Evolutionary conservation across 768 basidiomycete species (phyloP), one percentile per base, ranked within the genome.

Genomic region (Lactarius hatsudake): DNA sequence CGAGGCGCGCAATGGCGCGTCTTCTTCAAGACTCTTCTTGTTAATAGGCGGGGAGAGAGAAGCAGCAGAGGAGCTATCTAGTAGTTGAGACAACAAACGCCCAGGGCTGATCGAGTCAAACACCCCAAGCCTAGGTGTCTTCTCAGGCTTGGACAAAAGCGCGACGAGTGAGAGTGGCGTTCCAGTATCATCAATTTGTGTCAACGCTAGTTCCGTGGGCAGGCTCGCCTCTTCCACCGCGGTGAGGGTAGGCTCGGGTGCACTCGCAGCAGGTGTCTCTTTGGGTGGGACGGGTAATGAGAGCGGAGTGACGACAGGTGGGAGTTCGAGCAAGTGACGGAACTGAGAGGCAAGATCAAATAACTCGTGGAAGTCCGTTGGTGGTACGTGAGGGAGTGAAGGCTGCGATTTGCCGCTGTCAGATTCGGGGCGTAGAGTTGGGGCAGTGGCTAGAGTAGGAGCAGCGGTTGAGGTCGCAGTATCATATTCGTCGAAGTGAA

Each of bases 1-100:
- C 6, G 78, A 78, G 4, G 90, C 89, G 43, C 80, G 80, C 66
- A 89, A 73, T 23, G 76, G 72, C 3, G 64, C 56, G 13, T 72
- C 65, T 34, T 59, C 61, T 10, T 18, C 62, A 56, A 38, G 30
- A 18, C n/a, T 51, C 51, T 28, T 58, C 56, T 64, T 59, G 38
- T 26, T 65, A 54, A 10, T 43, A 28, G 42, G 71, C 48, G 53
- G 59, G 58, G 61, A 23, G 38, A 66, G 51, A 20, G 54, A 61
- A 20, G 61, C 10, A 38, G 38, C 26, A 17, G 64, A 51, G 59
- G 66, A 34, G 42, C n/a, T 66, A 66, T 69, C 68, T 42, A 66
- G 55, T 34, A 69, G n/a, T 17, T 66, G 65, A 12, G 60, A 69
- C 65, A 66, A 66, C 59, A 69, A 20, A 57, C 60, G 68, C 12